Conservation (phyloP, 1,284 basidiomycete species). For the Papiliotrema nemorosa region DNA sequence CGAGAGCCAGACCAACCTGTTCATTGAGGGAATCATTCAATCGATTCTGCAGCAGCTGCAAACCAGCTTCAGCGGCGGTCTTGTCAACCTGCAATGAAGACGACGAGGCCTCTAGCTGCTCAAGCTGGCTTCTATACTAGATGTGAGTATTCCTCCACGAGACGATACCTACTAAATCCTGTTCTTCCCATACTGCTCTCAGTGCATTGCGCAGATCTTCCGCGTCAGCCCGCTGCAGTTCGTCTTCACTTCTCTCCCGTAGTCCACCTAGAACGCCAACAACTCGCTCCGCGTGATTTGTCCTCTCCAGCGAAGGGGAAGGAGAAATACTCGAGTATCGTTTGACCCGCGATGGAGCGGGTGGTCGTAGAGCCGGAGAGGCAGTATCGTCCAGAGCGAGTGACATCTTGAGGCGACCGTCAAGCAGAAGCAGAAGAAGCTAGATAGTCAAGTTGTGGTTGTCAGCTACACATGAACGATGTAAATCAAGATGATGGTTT, state of each 20-base stretch:
- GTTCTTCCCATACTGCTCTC: conserved; percentile 28
- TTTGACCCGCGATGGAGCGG: too few relatives aligned
- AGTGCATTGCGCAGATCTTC: conserved; percentile 31
- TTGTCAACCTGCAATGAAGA: conserved; percentile 1
- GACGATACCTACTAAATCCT: conserved; percentile 32
- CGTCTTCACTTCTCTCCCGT: conserved; percentile 34
- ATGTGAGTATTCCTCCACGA: not conserved
- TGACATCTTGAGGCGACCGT: too few relatives aligned
- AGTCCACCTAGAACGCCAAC: conserved; percentile 21
- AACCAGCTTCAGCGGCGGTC: conserved; percentile 8
- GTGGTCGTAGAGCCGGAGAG: too few relatives aligned
- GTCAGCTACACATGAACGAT: too few relatives aligned
- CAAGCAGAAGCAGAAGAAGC: too few relatives aligned
- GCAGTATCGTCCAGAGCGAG: too few relatives aligned
- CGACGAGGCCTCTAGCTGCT: conserved; percentile 10
- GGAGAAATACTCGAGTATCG: too few relatives aligned
- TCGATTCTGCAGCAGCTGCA: conserved; percentile 20
- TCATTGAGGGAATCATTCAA: conserved; percentile 34
- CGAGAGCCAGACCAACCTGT: conserved; percentile 18
- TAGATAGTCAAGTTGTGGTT: too few relatives aligned
- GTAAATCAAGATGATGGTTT: too few relatives aligned
- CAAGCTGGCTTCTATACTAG: conserved; percentile 7
- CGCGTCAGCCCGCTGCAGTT: conserved; percentile 23
- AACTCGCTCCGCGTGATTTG: not conserved
- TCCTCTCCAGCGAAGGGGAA: too few relatives aligned